A percentile compares a stretch with the other conserved stretches of the same genome.
Evolutionary conservation across 306 rosid species (phyloP).

Genomic region (Acacia melanoxylon): DNA sequence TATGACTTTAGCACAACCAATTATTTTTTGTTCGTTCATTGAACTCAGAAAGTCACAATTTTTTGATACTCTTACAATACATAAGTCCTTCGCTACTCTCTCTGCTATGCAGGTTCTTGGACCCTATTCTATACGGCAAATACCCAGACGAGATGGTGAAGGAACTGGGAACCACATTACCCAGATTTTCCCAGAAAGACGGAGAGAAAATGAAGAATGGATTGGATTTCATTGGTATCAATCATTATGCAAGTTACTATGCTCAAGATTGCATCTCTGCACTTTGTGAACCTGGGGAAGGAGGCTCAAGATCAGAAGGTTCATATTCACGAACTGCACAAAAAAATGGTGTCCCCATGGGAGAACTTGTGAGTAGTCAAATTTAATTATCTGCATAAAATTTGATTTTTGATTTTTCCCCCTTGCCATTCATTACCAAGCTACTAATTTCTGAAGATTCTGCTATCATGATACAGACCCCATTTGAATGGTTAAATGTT

Average conservation of each 20-base stretch:
- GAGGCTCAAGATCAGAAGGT: slow-evolving; percentile 56
- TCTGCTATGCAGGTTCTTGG: slow-evolving; percentile 45
- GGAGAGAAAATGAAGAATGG: slow-evolving; percentile 48
- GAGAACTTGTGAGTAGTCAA: slow-evolving; percentile 36
- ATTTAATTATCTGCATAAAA: background rate
- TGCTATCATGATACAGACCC: slow-evolving; percentile 34
- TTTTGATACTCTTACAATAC: background rate
- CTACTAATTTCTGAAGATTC: background rate
- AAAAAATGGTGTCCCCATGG: slow-evolving; percentile 41
- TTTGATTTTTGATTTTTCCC: background rate
- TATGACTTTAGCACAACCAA: slow-evolving; percentile 15
- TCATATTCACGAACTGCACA: slow-evolving; percentile 20
- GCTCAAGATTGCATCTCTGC: slow-evolving; percentile 55
- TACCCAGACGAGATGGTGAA: slow-evolving; percentile 66
- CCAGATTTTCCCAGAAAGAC: slow-evolving; percentile 54
- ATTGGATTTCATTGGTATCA: slow-evolving; percentile 63
- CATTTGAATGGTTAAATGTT: slow-evolving; percentile 43
- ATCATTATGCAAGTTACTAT: slow-evolving; percentile 50
- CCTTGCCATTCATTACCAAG: background rate
- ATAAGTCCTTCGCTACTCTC: too few species aligned
- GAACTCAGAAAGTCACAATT: background rate
- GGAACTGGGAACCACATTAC: slow-evolving; percentile 52
- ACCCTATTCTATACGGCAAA: slow-evolving; percentile 58
- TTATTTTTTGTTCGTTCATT: too few species aligned
- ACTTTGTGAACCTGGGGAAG: slow-evolving; percentile 47